Percentiles rank a stretch among this genome's conserved stretches.
Conservation (phyloP, 169 alveolate species). For the Theileria sp. region DNA sequence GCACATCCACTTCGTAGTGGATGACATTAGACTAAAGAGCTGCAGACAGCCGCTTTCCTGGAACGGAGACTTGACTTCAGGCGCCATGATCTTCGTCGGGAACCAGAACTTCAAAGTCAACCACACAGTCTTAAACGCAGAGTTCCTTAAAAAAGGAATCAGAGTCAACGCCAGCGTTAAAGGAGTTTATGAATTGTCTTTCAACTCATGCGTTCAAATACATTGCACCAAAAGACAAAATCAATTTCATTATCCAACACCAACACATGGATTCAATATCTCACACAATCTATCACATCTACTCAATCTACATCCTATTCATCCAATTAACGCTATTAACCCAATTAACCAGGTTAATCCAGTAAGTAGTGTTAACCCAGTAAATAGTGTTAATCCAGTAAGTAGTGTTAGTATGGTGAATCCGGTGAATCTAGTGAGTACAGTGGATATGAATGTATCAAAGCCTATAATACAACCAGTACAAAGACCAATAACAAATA, state of each 20-base stretch:
- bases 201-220: slow-evolving; percentile 62
- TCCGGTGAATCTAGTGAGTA: neutral
- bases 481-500: neutral
- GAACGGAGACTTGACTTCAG: slow-evolving; percentile 30
- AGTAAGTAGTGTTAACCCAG: neutral
- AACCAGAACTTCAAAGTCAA: slow-evolving; percentile 27
- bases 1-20: slow-evolving; percentile 48
- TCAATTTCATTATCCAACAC: neutral
- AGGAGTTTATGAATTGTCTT: slow-evolving; percentile 23
- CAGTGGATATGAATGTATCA: neutral
- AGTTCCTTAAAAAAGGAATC: slow-evolving; percentile 32
- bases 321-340: neutral
- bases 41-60: slow-evolving; percentile 57
- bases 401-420: neutral
- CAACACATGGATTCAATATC: neutral
- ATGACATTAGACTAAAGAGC: slow-evolving; percentile 17
- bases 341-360: too few relatives aligned
- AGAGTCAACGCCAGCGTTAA: slow-evolving; percentile 26
- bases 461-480: neutral
- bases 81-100: slow-evolving; percentile 41
- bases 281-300: neutral
- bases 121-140: neutral
- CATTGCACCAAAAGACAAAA: slow-evolving; percentile 25
- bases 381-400: neutral
- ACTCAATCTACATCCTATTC: neutral